Evolutionary conservation across 345 rosid genomes (phyloP), one percentile per base, ranked within the genome.

Genomic region (Corymbia maculata): DNA sequence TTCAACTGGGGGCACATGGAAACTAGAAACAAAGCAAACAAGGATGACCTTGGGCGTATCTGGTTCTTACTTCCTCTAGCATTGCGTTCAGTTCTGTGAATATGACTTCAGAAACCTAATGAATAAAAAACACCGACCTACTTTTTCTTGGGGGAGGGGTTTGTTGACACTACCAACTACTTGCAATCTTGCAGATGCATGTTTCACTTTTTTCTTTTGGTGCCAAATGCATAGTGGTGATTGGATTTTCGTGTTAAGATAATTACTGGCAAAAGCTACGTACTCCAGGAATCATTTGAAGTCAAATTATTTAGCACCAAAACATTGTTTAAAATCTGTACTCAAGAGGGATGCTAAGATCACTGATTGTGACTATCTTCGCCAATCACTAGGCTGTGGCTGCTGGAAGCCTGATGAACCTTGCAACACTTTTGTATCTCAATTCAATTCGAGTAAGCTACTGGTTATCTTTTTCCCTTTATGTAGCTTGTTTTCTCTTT

Each of bases 391-490:
- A 97, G 99, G 96, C 96, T 26, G 98, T 98, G 80, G 99, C 98
- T 89, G 97, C 98, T 88, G 99, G 98, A 92, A 97, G 99, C 92
- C 93, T 97, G 89, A 90, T 97, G 88, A 97, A 97, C 92, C 97
- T 97, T 11, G 99, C 97, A 86, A 97, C 99, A 86, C 93, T 96
- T 91, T 93, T 97, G 92, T 94, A 94, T 92, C 97, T 97, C 88
- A 95, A 97, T 87, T 94, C 99, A n/a, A 86, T 97, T 85, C 92
- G 93, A 89, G 99, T 96, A 94, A 95, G 97, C 91, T 89, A 30
- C 84, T 10, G 49, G 49, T 75, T 87, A 52, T 52, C 2, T n/a
- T n/a, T 11, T 52, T 17, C 8, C 64, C 24, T 13, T 42, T 52
- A 52, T 30, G 26, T 24, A 32, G 53, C 86, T 36, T 30, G 24